phyloP scores from a whole-genome alignment of 768 basidiomycete genomes.

The Boletus tylopilopsis region DNA sequence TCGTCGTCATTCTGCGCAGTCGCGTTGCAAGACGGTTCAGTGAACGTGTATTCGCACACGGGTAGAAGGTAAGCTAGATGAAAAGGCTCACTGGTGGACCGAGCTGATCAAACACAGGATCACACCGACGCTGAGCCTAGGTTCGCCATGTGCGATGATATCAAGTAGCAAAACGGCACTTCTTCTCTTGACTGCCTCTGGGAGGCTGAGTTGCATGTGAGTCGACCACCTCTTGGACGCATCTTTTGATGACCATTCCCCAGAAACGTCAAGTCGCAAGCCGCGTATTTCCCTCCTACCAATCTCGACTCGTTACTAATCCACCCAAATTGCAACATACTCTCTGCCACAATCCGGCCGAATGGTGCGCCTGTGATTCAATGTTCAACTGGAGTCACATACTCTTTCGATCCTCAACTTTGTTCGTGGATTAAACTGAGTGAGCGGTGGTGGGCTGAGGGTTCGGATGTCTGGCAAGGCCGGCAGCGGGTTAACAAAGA shows the following conservation, averaged over 20 bases:
- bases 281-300: constrained; percentile 60
- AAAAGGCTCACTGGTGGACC: not conserved
- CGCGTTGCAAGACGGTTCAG: constrained; percentile 70
- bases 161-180: constrained; percentile 62
- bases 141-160: constrained; percentile 65
- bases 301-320: constrained; percentile 59
- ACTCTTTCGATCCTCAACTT: constrained; percentile 72
- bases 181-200: constrained; percentile 67
- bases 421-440: constrained; percentile 70
- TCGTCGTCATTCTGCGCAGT: constrained; percentile 70
- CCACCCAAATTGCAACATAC: constrained; percentile 55
- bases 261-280: constrained; percentile 75
- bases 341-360: constrained; percentile 63
- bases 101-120: constrained; percentile 44
- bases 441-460: constrained; percentile 81
- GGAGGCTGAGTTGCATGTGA: constrained; percentile 75
- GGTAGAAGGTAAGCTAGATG: constrained; percentile 66
- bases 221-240: constrained; percentile 12
- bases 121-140: constrained; percentile 73
- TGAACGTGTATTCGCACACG: constrained; percentile 81
- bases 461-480: constrained; percentile 80
- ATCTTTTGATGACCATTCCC: constrained; percentile 2
- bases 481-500: constrained; percentile 56
- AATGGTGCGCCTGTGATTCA: constrained; percentile 79
- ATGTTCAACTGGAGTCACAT: constrained; percentile 72